phyloP scores from a whole-genome alignment of 306 rosid genomes.

The Urtica urens region DNA sequence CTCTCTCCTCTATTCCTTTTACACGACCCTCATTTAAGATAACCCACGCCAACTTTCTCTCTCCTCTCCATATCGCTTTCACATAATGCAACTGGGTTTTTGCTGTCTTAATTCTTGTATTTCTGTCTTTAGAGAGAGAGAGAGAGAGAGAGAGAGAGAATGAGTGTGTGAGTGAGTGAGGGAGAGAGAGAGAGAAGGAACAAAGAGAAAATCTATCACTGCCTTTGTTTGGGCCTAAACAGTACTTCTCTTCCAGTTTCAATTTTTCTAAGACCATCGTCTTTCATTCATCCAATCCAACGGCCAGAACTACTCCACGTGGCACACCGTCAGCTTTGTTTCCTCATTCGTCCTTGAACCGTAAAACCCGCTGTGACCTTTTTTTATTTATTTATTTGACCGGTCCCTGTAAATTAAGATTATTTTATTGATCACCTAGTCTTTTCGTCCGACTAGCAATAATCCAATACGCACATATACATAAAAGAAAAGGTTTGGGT shows the following conservation, averaged over 20 bases:
- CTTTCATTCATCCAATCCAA: conserved; percentile 24
- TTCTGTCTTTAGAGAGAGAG: background rate
- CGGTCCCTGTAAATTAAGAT: conserved; percentile 20
- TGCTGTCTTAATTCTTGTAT: conserved; percentile 9
- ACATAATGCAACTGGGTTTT: conserved; percentile 15
- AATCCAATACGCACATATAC: background rate
- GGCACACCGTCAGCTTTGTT: conserved; percentile 42
- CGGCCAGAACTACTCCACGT: conserved; percentile 35
- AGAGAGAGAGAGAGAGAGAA: conserved; percentile 5
- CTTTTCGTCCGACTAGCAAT: conserved; percentile 2
- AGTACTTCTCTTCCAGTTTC: conserved; percentile 51
- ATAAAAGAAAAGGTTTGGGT: background rate
- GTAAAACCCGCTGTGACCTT: conserved; percentile 69
- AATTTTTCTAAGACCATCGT: conserved; percentile 29
- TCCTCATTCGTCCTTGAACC: conserved; percentile 70
- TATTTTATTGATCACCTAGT: background rate
- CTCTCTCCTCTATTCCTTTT: too few relatives aligned
- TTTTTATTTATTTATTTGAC: conserved; percentile 39
- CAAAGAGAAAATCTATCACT: conserved; percentile 46
- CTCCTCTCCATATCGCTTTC: conserved; percentile 11
- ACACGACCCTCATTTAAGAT: conserved; percentile 24
- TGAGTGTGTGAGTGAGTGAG: conserved; percentile 6
- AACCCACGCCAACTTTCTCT: conserved; percentile 7
- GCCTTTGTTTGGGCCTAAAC: conserved; percentile 20
- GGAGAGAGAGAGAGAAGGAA: conserved; percentile 20